Conservation (phyloP, 352 stramenopile genomes). For the Pythium aquatile region DNA sequence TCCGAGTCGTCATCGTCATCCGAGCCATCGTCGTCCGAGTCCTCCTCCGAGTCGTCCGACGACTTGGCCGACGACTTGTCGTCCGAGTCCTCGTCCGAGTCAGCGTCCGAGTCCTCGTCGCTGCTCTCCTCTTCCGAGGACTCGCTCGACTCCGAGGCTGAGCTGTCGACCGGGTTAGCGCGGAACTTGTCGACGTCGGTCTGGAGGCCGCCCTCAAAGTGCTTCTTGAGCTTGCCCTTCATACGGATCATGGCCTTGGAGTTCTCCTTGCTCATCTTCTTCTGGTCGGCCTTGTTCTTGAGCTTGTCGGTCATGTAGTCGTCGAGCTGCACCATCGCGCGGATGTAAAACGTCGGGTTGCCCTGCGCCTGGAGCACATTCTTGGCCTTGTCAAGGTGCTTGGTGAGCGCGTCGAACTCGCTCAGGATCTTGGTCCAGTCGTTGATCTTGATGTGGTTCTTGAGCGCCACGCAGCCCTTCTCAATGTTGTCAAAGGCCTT, state of each 20-base stretch:
- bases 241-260: conserved; percentile 96
- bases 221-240: conserved; percentile 97
- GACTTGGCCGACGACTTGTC: conserved; percentile 21
- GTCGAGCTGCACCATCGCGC: conserved; percentile 92
- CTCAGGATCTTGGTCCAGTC: conserved; percentile 95
- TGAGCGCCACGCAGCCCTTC: conserved; percentile 62
- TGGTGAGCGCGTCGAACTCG: conserved; percentile 93
- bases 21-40: conserved; percentile 28
- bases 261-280: conserved; percentile 97
- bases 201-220: conserved; percentile 91
- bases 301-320: conserved; percentile 90
- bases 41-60: conserved; percentile 24
- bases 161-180: conserved; percentile 84
- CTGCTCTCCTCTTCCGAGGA: conserved; percentile 35
- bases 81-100: conserved; percentile 32
- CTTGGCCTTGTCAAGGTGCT: conserved; percentile 90
- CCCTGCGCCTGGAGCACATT: conserved; percentile 85
- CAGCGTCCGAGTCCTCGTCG: conserved; percentile 34
- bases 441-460: conserved; percentile 95
- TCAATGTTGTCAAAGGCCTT: conserved; percentile 48
- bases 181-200: conserved; percentile 90
- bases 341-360: conserved; percentile 92
- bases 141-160: conserved; percentile 49
- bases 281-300: conserved; percentile 96
- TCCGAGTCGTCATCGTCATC: conserved; percentile 27